Evolutionary conservation across 2,329 filamentous ascomycete genomes (phyloP).

Genomic region (Colletotrichum shisoi): DNA sequence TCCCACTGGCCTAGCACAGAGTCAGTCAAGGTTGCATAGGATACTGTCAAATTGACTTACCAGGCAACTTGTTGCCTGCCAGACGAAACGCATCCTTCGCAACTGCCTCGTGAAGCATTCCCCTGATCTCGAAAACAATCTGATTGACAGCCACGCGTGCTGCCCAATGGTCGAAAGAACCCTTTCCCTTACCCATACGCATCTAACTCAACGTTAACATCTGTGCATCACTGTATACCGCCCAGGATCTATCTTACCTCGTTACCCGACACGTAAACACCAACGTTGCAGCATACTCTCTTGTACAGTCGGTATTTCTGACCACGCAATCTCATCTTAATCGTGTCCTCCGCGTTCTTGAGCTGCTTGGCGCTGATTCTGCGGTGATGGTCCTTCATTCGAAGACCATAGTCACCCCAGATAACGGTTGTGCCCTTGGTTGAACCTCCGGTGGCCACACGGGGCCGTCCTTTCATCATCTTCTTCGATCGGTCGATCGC

Average conservation of each 20-base stretch:
- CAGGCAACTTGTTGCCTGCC: constrained; percentile 93
- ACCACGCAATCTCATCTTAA: constrained; percentile 85
- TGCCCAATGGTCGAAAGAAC: constrained; percentile 96
- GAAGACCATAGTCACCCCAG: constrained; percentile 94
- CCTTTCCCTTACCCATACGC: constrained; percentile 99
- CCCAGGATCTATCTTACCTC: constrained; percentile 64
- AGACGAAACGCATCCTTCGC: constrained; percentile 91
- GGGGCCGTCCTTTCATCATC: constrained; percentile 89
- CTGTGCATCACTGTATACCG: not conserved
- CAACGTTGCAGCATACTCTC: constrained; percentile 88
- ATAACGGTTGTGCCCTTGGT: constrained; percentile 92
- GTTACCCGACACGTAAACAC: constrained; percentile 94
- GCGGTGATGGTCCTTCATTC: constrained; percentile 92
- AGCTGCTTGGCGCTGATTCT: constrained; percentile 86
- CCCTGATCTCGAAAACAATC: constrained; percentile 90
- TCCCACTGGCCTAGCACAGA: constrained; percentile 74
- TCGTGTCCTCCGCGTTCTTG: constrained; percentile 91
- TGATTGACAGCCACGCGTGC: constrained; percentile 88
- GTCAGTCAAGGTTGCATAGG: constrained; percentile 40
- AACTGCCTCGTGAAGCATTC: constrained; percentile 92
- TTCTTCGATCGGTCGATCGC: constrained; percentile 77
- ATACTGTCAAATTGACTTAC: constrained; percentile 57
- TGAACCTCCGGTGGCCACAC: constrained; percentile 89
- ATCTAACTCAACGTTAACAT: constrained; percentile 57
- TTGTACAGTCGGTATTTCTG: constrained; percentile 94